Base-by-base conservation (phyloP, 495 filamentous ascomycete species). In the Penicillium turbatum region DNA sequence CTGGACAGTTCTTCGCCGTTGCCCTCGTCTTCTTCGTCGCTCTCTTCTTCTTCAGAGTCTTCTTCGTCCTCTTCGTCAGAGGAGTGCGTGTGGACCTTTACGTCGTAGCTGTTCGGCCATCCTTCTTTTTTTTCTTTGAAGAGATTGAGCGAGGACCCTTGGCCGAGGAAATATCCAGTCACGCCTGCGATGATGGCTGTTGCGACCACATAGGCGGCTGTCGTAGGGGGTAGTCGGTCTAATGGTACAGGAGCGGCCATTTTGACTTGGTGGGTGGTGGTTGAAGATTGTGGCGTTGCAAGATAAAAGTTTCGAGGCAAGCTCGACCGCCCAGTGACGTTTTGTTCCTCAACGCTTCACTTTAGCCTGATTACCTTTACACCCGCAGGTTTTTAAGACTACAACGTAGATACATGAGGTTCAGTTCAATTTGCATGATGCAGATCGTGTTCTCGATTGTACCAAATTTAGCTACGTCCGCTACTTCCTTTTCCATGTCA, bases 131-230 rank as follows among this genome's bases (percentile, higher is more conserved):
- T 46, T 12, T 72, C 67, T 49, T 69, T 70, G 65, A 80, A 79
- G 8, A 81, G 62, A 35, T 70, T 72, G 12, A 81, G 60, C 26
- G 75, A 73, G 27, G 72, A 63, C 32, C 73, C 79, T 68, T 80
- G 77, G 56, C 77, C 77, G 65, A 78, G 66, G 64, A 87, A 80
- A 68, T 88, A 90, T 61, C 87, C 87, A 5, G 78, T 75, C 53
- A 87, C 62, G 56, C 84, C 79, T 58, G 82, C 78, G 48, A 89
- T 61, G 57, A 89, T 79, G 54, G 78, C 78, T 12, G 86, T 87
- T 24, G 83, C 80, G 40, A 90, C 66, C 35, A 88, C 64, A 54
- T 78, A 75, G 32, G 77, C 70, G 15, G 73, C 63, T 13, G 75
- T 80, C 15, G 76, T 78, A 3, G 78, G 77, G 8, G 72, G 62